Base-by-base conservation (phyloP, 2,329 filamentous ascomycete species). In the Aspergillus amoenus region DNA sequence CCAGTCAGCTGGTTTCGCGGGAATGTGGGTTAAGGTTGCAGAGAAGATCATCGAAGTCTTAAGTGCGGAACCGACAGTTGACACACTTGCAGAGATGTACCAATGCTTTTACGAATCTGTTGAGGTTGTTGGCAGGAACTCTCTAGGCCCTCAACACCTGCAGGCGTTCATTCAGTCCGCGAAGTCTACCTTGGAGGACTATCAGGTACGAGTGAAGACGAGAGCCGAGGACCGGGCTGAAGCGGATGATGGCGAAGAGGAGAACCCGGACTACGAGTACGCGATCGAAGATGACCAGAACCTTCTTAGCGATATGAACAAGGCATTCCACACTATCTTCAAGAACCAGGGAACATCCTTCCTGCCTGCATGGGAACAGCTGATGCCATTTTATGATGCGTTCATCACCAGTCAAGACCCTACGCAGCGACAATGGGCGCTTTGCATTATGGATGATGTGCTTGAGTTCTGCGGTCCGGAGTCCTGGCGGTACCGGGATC, bases 101-200 rank as follows among this genome's bases (percentile, higher is more conserved):
- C 93, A 97, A 76, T 99, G 94, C 80, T 99, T 99, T 81, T 99
- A 99, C 74, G 94, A 99, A 75, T 96, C 91, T 24, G 88, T 99
- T 7, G 93, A 97, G 77, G 93, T 97, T 21, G 85, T 96, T 63
- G 93, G 93, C 58, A 91, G 90, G 75, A 87, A 90, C 66, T 93
- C 88, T 70, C 82, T 99, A 46, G 90, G 83, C 5, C 80, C 82
- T 40, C 82, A 88, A 40, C 89, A 96, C 73, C 93, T 99, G 89
- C 81, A 82, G 56, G 85, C 86, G 44, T 99, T 97, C 74, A 93
- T 97, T 66, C 88, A 92, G 62, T 88, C 89, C 1, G 91, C 93
- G 46, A 85, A 88, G 69, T 92, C 88, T 12, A 90, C 94, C 4
- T 84, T 99, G 8, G 88, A 95, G 70, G 94, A 99, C 71, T 97